Evolutionary conservation across 2,329 filamentous ascomycete genomes (phyloP), one percentile per base, ranked within the genome.

Genomic region (Exophiala alcalophila): DNA sequence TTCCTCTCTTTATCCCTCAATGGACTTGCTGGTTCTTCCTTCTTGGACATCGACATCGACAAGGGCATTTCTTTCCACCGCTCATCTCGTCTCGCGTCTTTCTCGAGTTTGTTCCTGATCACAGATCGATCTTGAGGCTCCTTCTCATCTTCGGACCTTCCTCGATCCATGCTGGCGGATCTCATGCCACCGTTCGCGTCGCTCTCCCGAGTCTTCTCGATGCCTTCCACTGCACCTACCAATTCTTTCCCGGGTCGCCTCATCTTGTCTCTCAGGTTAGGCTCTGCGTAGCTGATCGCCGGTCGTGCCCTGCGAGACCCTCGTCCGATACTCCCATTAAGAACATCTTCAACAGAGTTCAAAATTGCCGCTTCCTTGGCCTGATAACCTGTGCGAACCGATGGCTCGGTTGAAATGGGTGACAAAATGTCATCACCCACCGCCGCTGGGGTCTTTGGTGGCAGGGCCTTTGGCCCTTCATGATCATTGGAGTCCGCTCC

Each of bases 201-300:
- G 61, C 64, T 42, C 61, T 71, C 40, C 26, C 69, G 55, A 70
- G 68, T 64, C 56, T 43, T 58, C 52, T 35, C 58, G 54, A 39
- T 77, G n/a, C 77, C 80, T 8, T 75, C 66, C 10, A 91, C 85
- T 1, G 85, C 86, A 61, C 89, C 84, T 24, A 83, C 77, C 7
- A 90, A 65, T 52, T 86, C 80, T 59, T 86, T 86, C 1, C 83
- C 85, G 15, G 86, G 85, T 46, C 86, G 77, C 45, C 86, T 77
- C 86, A 92, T 90, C 67, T 92, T 92, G 59, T 83, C 84, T 49
- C 84, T 76, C 28, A 92, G 70, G 57, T 85, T 91, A 1, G 86
- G 86, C 61, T 91, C 85, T 8, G 85, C 84, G 61, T 92, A 92
- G 67, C 84, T 91, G 49, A 92, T 77, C 35, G 80, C 73, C 8